These are phyloP conservation scores for Fabrea salina DNA, from an alignment of 169 alveolate species.

Conservation along the genomic window DNA sequence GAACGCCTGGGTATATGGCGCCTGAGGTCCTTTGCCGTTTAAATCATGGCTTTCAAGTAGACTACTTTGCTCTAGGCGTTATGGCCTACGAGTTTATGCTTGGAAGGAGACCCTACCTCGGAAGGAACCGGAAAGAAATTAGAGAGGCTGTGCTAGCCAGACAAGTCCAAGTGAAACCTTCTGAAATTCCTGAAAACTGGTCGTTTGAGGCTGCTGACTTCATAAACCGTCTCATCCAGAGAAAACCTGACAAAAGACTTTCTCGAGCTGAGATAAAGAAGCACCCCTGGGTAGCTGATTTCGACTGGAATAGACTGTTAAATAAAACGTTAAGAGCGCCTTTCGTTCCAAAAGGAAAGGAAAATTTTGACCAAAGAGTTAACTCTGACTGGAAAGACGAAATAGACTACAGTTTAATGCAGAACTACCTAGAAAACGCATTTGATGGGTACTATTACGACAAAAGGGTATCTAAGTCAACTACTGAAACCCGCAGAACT, in stretches of 20 bases:
- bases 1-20: slow-evolving; percentile 77
- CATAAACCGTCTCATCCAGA: slow-evolving; percentile 55
- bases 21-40: slow-evolving; percentile 67
- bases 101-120: slow-evolving; percentile 73
- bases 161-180: slow-evolving; percentile 47
- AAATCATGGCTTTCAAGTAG: slow-evolving; percentile 61
- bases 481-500: too few relatives aligned
- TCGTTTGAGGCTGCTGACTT: slow-evolving; percentile 80
- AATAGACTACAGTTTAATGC: neutral
- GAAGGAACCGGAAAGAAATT: slow-evolving; percentile 75
- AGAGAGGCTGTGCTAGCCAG: slow-evolving; percentile 68
- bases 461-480: neutral
- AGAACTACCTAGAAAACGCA: neutral
- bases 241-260: slow-evolving; percentile 30
- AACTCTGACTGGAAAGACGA: neutral
- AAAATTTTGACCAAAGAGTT: neutral
- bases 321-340: slow-evolving; percentile 26
- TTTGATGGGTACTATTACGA: neutral
- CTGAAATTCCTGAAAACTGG: slow-evolving; percentile 72
- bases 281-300: slow-evolving; percentile 41
- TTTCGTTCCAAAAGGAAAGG: neutral
- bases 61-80: slow-evolving; percentile 67
- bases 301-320: slow-evolving; percentile 48
- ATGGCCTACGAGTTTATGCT: slow-evolving; percentile 63
- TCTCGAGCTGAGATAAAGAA: slow-evolving; percentile 35